Conservation (phyloP, 805 yeast species). For the Ogataea henricii region DNA sequence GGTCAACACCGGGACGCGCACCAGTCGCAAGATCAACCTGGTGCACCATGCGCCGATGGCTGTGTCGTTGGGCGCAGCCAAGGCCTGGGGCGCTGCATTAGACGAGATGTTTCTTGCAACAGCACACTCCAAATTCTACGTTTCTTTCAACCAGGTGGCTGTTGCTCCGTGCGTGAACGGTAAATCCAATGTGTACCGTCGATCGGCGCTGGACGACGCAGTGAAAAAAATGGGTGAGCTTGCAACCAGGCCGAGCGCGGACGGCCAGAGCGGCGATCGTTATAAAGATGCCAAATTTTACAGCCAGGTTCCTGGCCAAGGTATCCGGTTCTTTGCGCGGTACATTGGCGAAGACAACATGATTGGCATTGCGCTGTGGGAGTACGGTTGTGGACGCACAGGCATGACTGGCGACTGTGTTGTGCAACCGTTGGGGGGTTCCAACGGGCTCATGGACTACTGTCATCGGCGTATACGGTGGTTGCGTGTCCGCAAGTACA, state of each 20-base stretch:
- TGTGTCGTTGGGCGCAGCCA: conserved; percentile 20
- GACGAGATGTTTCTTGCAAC: conserved; percentile 87
- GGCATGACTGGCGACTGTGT: conserved; percentile 79
- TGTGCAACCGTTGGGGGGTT: conserved; percentile 65
- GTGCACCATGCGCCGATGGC: conserved; percentile 86
- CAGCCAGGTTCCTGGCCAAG: conserved; percentile 38
- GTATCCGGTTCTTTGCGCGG: conserved; percentile 69
- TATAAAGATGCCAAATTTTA: conserved; percentile 36
- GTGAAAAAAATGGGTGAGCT: conserved; percentile 44
- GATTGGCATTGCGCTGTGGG: conserved; percentile 88
- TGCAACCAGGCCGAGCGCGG: conserved; percentile 28
- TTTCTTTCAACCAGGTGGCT: conserved; percentile 69
- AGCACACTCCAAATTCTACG: conserved; percentile 83
- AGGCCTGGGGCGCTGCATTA: conserved; percentile 60
- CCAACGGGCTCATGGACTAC: conserved; percentile 51
- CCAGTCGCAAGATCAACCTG: conserved; percentile 52
- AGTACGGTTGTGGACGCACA: conserved; percentile 63
- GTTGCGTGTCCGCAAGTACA: conserved; percentile 83
- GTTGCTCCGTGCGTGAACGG: conserved; percentile 92
- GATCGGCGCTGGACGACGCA: conserved; percentile 62
- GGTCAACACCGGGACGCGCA: conserved; percentile 50
- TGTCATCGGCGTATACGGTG: conserved; percentile 73
- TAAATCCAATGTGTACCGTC: conserved; percentile 76
- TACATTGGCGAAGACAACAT: conserved; percentile 92
- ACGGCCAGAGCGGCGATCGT: conserved; percentile 38